A percentile compares a stretch with the other conserved stretches of the same genome.
phyloP scores from a whole-genome alignment of 2,329 filamentous ascomycete species.

The Exserohilum turcica region DNA sequence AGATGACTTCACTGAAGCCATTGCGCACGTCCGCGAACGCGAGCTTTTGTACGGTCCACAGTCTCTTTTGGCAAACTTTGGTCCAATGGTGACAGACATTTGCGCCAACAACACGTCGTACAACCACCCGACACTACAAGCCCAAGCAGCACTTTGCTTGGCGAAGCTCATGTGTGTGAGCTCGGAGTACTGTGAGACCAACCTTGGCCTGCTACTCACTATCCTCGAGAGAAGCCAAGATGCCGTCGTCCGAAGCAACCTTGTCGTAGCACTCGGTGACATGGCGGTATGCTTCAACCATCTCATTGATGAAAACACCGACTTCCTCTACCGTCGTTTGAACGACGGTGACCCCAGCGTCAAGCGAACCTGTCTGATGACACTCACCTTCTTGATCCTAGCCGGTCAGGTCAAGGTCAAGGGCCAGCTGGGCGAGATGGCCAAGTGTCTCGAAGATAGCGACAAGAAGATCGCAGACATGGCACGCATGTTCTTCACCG shows the following conservation, averaged over 20 bases:
- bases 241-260: slow-evolving; percentile 90
- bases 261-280: slow-evolving; percentile 94
- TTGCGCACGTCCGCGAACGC: slow-evolving; percentile 81
- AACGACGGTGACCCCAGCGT: slow-evolving; percentile 88
- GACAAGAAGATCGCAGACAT: slow-evolving; percentile 93
- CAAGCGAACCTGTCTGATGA: slow-evolving; percentile 98
- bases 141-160: slow-evolving; percentile 89
- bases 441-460: slow-evolving; percentile 95
- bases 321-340: slow-evolving; percentile 92
- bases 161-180: slow-evolving; percentile 99
- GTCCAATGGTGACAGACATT: slow-evolving; percentile 88
- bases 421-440: slow-evolving; percentile 97
- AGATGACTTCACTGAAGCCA: slow-evolving; percentile 88
- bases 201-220: slow-evolving; percentile 91
- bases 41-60: slow-evolving; percentile 82
- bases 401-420: slow-evolving; percentile 99
- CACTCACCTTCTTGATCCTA: slow-evolving; percentile 92
- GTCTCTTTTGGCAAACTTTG: slow-evolving; percentile 87
- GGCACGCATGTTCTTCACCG: slow-evolving; percentile 97
- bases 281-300: slow-evolving; percentile 99
- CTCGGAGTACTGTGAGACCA: slow-evolving; percentile 91
- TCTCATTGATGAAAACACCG: slow-evolving; percentile 97
- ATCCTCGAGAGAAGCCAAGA: slow-evolving; percentile 95
- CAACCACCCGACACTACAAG: slow-evolving; percentile 85
- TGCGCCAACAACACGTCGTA: slow-evolving; percentile 91